Base-by-base conservation (phyloP, 257 asterid species). In the Jaltomata sinuosa region DNA sequence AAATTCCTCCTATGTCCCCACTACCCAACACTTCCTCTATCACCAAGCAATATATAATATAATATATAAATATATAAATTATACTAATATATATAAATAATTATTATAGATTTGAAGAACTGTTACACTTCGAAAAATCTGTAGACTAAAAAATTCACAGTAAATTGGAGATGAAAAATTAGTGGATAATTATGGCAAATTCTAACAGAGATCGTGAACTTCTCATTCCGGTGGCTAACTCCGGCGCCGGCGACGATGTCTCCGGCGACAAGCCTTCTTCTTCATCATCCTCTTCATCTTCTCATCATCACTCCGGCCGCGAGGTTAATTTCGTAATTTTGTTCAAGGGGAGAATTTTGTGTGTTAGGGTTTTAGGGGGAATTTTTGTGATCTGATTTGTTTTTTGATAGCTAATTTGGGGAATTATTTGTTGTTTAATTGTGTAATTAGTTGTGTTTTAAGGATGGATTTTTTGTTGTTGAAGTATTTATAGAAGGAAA, bases 181-280 rank as follows among this genome's bases (percentile, higher is more conserved):
- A 76, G 87, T 83, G 72, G 59, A 72, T 72, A 55, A 40, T n/a
- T n/a, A 91, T 92, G 85, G 94, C 92, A 57, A 89, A 42, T 85
- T 85, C 52, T 80, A 88, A 90, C 84, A 89, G 96, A 89, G 99
- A 95, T 94, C 99, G 95, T 54, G 99, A 95, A 88, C 98, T 95
- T 83, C 92, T 95, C n/a, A 92, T 95, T 40, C 97, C 98, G 22
- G 97, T 95, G 27, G 90, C 93, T 81, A 92, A 91, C 87, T 88
- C 97, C 83, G 92, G 65, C 86, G 88, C 68, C 87, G 89, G 83
- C 65, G 90, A 27, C 87, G 90, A 82, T 86, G 88, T 86, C 80
- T 84, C 90, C 84, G 80, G 91, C 1, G 82, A 91, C 27, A 87
- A 89, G 84, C 91, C 97, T 71, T 90, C 94, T 27, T 81, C 95